These are phyloP conservation scores for Bryoerythrophyllum caledonicum DNA, from an alignment of 225 moss, liverwort and hornwort species.

Conservation along the genomic window DNA sequence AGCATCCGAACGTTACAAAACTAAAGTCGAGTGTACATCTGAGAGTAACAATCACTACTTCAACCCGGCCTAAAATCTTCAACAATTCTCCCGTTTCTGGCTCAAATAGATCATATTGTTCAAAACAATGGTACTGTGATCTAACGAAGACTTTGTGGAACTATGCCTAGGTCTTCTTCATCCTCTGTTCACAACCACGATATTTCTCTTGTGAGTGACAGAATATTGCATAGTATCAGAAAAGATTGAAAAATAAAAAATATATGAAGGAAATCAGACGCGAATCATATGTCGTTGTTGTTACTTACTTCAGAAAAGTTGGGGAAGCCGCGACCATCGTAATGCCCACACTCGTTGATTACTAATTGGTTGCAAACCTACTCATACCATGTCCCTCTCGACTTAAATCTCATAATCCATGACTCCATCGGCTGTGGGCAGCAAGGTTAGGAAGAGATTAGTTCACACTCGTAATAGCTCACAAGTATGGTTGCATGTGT, in stretches of 20 bases:
- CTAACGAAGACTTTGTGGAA: conserved; percentile 10
- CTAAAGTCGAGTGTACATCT: neutral
- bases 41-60: neutral
- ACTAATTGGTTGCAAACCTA: conserved; percentile 21
- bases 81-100: neutral
- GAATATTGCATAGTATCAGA: neutral
- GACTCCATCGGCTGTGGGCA: conserved; percentile 11
- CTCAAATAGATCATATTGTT: conserved; percentile 11
- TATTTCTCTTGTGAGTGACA: neutral
- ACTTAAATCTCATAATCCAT: neutral
- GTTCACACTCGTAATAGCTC: neutral
- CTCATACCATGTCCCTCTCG: conserved; percentile 15
- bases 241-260: neutral
- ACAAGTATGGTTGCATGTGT: neutral
- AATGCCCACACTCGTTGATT: neutral
- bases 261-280: too few species aligned
- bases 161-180: conserved; percentile 15
- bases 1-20: conserved; percentile 11
- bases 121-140: neutral
- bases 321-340: conserved; percentile 11
- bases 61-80: neutral
- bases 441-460: neutral
- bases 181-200: conserved; percentile 18
- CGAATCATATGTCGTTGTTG: neutral
- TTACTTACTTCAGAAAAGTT: conserved; percentile 24